phyloP scores from a whole-genome alignment of 768 basidiomycete species.

The Tephrocybe sp. region DNA sequence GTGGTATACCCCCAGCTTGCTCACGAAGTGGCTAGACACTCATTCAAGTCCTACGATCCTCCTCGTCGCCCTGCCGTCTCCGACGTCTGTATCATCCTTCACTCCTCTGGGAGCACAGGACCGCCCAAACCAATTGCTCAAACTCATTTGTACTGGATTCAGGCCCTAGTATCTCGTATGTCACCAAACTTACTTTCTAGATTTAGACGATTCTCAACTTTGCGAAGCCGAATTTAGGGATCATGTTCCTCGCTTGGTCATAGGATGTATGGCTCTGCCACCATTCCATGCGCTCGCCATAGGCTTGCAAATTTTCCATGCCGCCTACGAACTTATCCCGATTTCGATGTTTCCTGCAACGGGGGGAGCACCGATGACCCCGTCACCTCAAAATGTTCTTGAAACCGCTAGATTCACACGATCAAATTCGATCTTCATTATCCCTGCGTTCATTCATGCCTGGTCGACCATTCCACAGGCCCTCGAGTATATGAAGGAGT shows the following conservation, averaged over 20 bases:
- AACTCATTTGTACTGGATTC: conserved; percentile 17
- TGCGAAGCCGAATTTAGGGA: conserved; percentile 16
- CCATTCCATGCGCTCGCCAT: conserved; percentile 31
- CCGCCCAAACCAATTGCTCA: conserved; percentile 34
- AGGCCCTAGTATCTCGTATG: conserved; percentile 26
- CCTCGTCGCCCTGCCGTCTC: conserved; percentile 6
- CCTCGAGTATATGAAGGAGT: conserved; percentile 21
- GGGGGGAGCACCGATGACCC: conserved; percentile 30
- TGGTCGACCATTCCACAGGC: conserved; percentile 25
- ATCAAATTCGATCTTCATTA: conserved; percentile 19
- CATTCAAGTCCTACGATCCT: conserved; percentile 6
- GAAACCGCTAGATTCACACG: conserved; percentile 22
- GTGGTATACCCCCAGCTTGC: conserved; percentile 13
- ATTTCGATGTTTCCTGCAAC: not conserved
- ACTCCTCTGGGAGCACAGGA: conserved; percentile 41
- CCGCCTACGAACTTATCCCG: conserved; percentile 24
- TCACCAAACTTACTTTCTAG: not conserved
- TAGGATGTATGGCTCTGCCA: conserved; percentile 29
- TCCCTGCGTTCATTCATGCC: conserved; percentile 28
- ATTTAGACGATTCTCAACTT: conserved; percentile 19
- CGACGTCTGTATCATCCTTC: conserved; percentile 25
- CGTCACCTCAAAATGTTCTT: conserved; percentile 29
- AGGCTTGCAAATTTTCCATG: conserved; percentile 20
- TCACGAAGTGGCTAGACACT: conserved; percentile 2
- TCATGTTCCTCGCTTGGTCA: conserved; percentile 5